Base-by-base conservation (phyloP, 2,329 filamentous ascomycete species). In the Cladosporium austrohemisphaericum region DNA sequence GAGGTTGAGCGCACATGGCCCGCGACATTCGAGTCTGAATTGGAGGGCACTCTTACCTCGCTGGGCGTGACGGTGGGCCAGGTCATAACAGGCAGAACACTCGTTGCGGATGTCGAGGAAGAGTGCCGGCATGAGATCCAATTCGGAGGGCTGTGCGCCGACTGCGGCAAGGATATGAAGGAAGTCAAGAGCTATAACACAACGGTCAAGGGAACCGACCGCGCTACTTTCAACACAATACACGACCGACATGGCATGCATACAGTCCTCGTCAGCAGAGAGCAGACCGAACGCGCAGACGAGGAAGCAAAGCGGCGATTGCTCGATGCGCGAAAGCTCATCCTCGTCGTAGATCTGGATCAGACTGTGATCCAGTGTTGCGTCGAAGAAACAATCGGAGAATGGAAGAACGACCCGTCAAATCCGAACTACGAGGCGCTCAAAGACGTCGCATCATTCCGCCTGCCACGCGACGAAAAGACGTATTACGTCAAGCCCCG, bases 401-500 rank as follows among this genome's bases (percentile, higher is more conserved):
- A 98, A 67, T 98, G 93, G 93, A 88, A 95, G 74, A 79, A 82
- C 41, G 91, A 98, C 66, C 81, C 85, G 19, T 77, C 81, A 3
- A 96, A 95, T 59, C 90, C 93, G 14, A 98, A 98, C 61, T 84
- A 96, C 67, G 82, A 87, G 16, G 88, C 91, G 4, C 85, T 98
- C 60, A 91, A 90, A 66, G 86, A 95, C 54, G 91, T 98, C 31
- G 78, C 81, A 60, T 81, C 83, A 54, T 98, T 98, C 65, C 88
- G 96, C 71, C 79, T 98, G 32, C 79, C 84, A 35, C 92, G 98
- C 56, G 90, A 96, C 60, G 85, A 85, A 54, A 72, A 80, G 40
- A 95, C 86, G 79, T 98, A 98, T 70, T 98, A 97, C 69, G 95
- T 98, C 74, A 98, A 98, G 73, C 83, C 95, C 72, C 88, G 93